These are phyloP conservation scores for Trichoderma arundinaceum DNA, from an alignment of 2,329 filamentous ascomycete species.

Conservation along the genomic window DNA sequence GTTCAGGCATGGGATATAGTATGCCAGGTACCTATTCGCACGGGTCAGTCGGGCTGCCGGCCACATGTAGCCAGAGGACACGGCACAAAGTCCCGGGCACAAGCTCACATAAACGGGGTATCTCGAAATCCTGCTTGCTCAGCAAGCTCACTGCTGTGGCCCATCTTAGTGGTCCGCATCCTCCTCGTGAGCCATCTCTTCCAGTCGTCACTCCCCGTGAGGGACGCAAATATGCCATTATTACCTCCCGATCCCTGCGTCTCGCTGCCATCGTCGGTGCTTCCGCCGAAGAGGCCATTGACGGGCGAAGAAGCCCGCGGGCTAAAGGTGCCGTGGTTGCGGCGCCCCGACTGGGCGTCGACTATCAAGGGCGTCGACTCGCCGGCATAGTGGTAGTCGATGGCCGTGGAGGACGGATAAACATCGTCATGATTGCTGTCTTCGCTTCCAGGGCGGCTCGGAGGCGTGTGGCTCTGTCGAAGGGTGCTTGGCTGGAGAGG, in stretches of 20 bases:
- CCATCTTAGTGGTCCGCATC: conserved; percentile 69
- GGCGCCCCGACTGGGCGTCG: conserved; percentile 54
- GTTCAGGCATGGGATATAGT: conserved; percentile 89
- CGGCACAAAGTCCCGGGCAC: not conserved
- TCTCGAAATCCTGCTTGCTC: conserved; percentile 76
- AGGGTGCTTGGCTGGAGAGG: conserved; percentile 54
- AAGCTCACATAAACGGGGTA: conserved; percentile 71
- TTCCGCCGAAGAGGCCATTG: conserved; percentile 40
- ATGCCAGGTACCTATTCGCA: conserved; percentile 75
- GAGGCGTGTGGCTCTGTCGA: conserved; percentile 51
- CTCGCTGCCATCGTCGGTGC: conserved; percentile 43
- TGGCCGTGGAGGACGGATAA: conserved; percentile 21
- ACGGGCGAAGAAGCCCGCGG: conserved; percentile 63
- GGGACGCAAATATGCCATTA: conserved; percentile 46
- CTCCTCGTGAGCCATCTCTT: conserved; percentile 56
- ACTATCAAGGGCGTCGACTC: conserved; percentile 60
- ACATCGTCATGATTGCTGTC: conserved; percentile 33
- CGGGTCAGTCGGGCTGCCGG: not conserved
- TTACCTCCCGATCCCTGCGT: conserved; percentile 43
- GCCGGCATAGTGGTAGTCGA: conserved; percentile 39
- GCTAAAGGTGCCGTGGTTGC: conserved; percentile 79
- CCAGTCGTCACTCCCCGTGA: conserved; percentile 53
- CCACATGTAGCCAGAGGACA: not conserved
- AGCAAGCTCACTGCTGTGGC: conserved; percentile 73
- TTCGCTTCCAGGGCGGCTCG: conserved; percentile 36